Evolutionary conservation across 306 rosid genomes (phyloP).

Genomic region (Pueraria montana): DNA sequence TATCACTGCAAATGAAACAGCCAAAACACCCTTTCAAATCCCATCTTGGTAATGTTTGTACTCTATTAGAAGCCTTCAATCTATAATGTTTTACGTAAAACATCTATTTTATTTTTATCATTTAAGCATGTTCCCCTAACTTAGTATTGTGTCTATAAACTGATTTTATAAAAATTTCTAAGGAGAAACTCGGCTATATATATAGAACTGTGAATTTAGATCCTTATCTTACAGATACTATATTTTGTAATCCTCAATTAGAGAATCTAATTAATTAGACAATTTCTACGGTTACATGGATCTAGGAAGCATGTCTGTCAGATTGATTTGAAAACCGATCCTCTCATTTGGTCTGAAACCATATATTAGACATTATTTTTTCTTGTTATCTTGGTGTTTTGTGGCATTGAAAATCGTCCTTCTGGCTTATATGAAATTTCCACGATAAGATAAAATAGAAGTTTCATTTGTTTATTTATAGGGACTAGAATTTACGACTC

Average conservation of each 20-base stretch:
- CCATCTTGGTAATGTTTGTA: constrained; percentile 19
- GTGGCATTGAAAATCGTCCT: constrained; percentile 55
- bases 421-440: constrained; percentile 49
- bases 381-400: constrained; percentile 45
- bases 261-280: constrained; percentile 51
- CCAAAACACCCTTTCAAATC: constrained; percentile 8
- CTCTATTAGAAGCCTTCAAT: constrained; percentile 1
- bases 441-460: constrained; percentile 74
- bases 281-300: constrained; percentile 48
- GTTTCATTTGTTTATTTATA: constrained; percentile 73
- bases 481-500: constrained; percentile 52
- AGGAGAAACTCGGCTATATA: constrained; percentile 43
- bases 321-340: constrained; percentile 56
- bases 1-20: not conserved
- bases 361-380: constrained; percentile 23
- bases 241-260: constrained; percentile 50
- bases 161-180: not conserved
- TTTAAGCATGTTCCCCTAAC: constrained; percentile 38
- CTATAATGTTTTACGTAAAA: not conserved
- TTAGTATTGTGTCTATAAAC: constrained; percentile 46
- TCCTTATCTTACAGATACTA: constrained; percentile 51
- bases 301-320: constrained; percentile 74
- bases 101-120: constrained; percentile 8
- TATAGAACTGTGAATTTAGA: constrained; percentile 47
- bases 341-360: constrained; percentile 39